phyloP scores from a whole-genome alignment of 2,329 filamentous ascomycete genomes.

The Seiridium unicorne region DNA sequence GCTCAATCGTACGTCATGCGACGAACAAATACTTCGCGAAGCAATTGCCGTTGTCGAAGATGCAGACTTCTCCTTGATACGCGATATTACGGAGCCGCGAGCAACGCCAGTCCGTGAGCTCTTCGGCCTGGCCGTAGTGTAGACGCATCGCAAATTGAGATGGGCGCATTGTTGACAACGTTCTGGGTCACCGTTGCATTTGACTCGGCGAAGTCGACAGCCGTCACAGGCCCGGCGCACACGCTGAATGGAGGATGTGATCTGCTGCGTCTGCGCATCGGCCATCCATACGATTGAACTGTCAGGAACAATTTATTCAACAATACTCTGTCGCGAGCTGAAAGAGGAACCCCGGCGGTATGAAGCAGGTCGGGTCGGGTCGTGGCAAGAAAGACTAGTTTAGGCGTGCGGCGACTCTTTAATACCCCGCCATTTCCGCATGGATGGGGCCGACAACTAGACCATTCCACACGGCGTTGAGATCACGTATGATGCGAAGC shows the following conservation, averaged over 20 bases:
- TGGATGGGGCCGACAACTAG: too few relatives aligned
- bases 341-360: too few relatives aligned
- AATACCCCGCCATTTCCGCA: too few relatives aligned
- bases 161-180: constrained; percentile 1
- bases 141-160: background rate
- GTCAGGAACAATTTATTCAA: background rate
- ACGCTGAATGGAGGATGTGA: background rate
- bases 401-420: too few relatives aligned
- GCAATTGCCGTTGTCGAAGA: background rate
- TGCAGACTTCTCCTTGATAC: background rate
- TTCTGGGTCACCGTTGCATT: constrained; percentile 1
- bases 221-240: background rate
- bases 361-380: too few relatives aligned
- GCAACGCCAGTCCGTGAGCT: constrained; percentile 2
- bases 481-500: too few relatives aligned
- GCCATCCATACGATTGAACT: background rate
- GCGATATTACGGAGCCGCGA: background rate
- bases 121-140: background rate
- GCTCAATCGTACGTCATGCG: too few relatives aligned
- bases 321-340: too few relatives aligned
- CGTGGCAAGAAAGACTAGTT: too few relatives aligned
- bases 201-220: background rate
- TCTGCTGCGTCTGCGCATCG: background rate
- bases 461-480: too few relatives aligned
- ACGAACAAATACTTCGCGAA: background rate